These are phyloP conservation scores for Pleurotus tuber-regium DNA, from an alignment of 768 basidiomycete genomes.

Conservation along the genomic window DNA sequence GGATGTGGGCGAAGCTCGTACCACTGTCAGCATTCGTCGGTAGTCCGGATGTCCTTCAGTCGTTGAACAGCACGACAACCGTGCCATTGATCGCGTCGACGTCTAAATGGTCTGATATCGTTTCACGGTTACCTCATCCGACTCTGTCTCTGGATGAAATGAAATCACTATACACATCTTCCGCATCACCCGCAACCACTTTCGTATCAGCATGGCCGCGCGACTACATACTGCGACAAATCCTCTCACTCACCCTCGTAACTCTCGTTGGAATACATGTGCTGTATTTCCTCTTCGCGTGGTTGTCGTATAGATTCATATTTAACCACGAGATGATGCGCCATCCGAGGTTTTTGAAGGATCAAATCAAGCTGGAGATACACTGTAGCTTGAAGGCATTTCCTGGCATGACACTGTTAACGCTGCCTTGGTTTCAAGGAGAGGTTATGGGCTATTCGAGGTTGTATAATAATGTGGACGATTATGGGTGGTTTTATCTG, in stretches of 20 bases:
- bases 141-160: constrained; percentile 38
- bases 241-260: constrained; percentile 65
- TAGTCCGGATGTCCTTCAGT: constrained; percentile 24
- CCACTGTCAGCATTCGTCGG: constrained; percentile 53
- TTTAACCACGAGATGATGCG: constrained; percentile 96
- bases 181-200: constrained; percentile 19
- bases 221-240: constrained; percentile 76
- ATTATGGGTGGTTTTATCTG: constrained; percentile 78
- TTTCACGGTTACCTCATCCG: constrained; percentile 58
- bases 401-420: constrained; percentile 78
- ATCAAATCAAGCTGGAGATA: constrained; percentile 86
- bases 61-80: constrained; percentile 39
- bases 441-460: constrained; percentile 85
- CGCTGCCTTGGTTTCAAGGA: constrained; percentile 90
- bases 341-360: constrained; percentile 90
- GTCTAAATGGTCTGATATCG: constrained; percentile 51
- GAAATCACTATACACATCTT: constrained; percentile 24
- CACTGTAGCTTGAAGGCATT: constrained; percentile 69
- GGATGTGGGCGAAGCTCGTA: constrained; percentile 70
- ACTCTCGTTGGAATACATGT: constrained; percentile 80
- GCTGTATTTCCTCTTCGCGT: constrained; percentile 90
- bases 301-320: constrained; percentile 75
- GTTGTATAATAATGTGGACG: constrained; percentile 74
- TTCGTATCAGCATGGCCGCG: constrained; percentile 79
- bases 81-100: constrained; percentile 27